Percentiles rank a stretch among this genome's conserved stretches.
phyloP scores from a whole-genome alignment of 1,284 basidiomycete genomes.

The Trichosporon sp. region DNA sequence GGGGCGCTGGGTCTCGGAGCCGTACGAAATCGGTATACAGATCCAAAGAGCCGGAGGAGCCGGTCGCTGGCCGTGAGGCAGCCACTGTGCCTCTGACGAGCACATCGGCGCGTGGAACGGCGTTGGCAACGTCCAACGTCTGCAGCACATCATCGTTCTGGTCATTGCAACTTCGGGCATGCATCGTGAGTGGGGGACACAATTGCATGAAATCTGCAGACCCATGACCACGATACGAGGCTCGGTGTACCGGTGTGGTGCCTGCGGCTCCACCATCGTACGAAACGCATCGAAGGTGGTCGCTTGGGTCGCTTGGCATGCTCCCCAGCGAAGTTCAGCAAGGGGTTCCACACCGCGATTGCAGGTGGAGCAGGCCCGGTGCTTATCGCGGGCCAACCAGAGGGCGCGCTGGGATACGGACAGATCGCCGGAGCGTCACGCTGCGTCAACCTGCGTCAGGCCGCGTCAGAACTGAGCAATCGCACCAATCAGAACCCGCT shows the following conservation, averaged over 20 bases:
- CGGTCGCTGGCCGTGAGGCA: neutral
- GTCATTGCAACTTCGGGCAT: neutral
- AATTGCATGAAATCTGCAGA: neutral
- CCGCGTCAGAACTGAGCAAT: neutral
- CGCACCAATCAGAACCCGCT: neutral
- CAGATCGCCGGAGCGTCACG: neutral
- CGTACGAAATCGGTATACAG: neutral
- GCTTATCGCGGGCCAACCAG: conserved; percentile 12
- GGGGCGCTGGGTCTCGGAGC: neutral
- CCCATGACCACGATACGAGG: neutral
- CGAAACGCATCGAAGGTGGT: conserved; percentile 2
- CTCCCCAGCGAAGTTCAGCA: neutral
- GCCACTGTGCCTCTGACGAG: neutral
- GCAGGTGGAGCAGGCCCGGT: neutral
- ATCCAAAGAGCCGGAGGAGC: conserved; percentile 5
- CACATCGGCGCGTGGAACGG: no score
- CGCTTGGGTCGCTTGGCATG: neutral
- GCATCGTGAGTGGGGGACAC: neutral
- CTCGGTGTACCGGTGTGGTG: neutral
- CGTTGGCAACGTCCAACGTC: neutral
- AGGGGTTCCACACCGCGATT: neutral
- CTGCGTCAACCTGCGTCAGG: no score
- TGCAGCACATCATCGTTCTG: neutral
- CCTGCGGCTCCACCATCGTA: conserved; percentile 12
- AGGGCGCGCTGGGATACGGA: neutral